Evolutionary conservation across 2,329 filamentous ascomycete species (phyloP), one percentile per base, ranked within the genome.

Genomic region (Drechslerella dactyloides): DNA sequence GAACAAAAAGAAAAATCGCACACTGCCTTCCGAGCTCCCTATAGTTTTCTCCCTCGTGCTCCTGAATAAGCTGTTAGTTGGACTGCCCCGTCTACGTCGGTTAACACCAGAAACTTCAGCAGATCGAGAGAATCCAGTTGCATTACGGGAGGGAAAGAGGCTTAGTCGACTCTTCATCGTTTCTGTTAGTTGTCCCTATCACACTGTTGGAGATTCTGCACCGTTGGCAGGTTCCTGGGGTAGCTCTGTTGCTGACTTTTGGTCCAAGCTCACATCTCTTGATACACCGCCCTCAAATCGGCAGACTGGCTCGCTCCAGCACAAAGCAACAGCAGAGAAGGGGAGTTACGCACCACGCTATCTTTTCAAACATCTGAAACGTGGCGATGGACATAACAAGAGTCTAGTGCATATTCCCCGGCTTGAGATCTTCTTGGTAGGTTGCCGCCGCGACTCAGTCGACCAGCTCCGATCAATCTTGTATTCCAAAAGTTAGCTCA

Each of bases 261-360:
- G 44, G 19, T 21, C 19, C 44, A 48, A 23, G 44, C 6, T 19
- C 17, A 48, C n/a, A 17, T 48, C 3, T 23, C 44, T 5, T 23
- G 44, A 48, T 48, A 19, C 44, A 8, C 40, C 40, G n/a, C 44
- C 44, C 44, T 48, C n/a, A 48, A 44, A 48, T 17, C 3, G 17
- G 13, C 3, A 33, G 27, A 33, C 40, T 44, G 40, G 40, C 40
- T 17, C 11, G 40, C 40, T 44, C 13, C 13, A 15, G 3, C 40
- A 44, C 40, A 44, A 44, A 44, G 40, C 11, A 13, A 13, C 5
- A 44, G 17, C 40, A 44, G 13, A 44, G 15, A 13, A 33, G 27
- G 27, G 8, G 27, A 33, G 3, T 33, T 33, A 13, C 3, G 40
- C 17, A 3, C 13, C 17, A 15, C 13, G 11, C 17, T 13, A 13